These are phyloP conservation scores for Volvox carteri DNA, from an alignment of 163 green algal genomes.

Conservation along the genomic window DNA sequence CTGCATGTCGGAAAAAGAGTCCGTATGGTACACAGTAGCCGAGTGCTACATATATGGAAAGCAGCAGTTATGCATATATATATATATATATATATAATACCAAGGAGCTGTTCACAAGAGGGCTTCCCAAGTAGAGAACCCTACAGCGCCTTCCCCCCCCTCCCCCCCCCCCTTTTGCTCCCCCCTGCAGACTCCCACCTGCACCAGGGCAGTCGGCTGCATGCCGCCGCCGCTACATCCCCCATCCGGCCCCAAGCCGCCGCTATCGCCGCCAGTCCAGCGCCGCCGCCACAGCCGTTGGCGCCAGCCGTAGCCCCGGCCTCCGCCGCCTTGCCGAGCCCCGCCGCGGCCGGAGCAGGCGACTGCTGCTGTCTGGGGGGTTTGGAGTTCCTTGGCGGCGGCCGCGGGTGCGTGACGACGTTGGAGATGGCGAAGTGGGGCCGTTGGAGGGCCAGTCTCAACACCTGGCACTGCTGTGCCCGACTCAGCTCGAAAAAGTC, in stretches of 20 bases:
- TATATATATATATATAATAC: too few relatives aligned
- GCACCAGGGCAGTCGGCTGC: too few relatives aligned
- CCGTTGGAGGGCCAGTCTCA: constrained; percentile 27
- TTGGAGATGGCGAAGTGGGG: constrained; percentile 46
- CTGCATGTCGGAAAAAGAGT: too few relatives aligned
- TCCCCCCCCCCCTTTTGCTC: too few relatives aligned
- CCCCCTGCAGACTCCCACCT: too few relatives aligned
- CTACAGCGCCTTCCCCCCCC: too few relatives aligned
- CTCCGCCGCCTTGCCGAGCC: neutral
- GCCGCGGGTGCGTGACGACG: constrained; percentile 39
- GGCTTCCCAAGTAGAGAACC: too few relatives aligned
- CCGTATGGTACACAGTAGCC: too few relatives aligned
- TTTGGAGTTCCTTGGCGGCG: constrained; percentile 1
- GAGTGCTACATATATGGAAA: too few relatives aligned
- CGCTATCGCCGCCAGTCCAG: neutral
- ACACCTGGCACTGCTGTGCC: constrained; percentile 46
- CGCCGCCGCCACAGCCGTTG: neutral
- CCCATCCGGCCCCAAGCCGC: neutral
- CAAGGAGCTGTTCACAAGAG: too few relatives aligned
- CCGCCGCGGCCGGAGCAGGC: neutral
- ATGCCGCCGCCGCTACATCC: neutral
- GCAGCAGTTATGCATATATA: too few relatives aligned
- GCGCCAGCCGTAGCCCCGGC: neutral
- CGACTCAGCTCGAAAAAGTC: constrained; percentile 49
- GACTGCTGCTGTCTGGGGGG: neutral